Evolutionary conservation across 2,329 filamentous ascomycete species (phyloP).

Genomic region (Talaromyces marneffei): DNA sequence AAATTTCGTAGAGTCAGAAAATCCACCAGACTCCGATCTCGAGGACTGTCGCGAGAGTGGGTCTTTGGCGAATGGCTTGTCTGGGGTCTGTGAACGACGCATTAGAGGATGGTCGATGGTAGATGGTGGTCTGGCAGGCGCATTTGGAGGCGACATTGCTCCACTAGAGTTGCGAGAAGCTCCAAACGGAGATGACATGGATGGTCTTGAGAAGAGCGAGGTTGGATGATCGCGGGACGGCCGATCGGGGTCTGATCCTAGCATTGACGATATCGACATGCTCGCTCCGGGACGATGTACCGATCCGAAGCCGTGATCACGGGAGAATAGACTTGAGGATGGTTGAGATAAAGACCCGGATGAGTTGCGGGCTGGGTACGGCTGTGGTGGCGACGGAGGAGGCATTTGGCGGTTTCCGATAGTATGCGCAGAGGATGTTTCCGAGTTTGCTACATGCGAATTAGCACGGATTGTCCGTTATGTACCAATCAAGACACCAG

Average conservation of each 20-base stretch:
- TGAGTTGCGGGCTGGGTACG: slow-evolving; percentile 38
- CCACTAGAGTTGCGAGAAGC: slow-evolving; percentile 28
- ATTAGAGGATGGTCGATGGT: slow-evolving; percentile 57
- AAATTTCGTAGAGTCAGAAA: slow-evolving; percentile 30
- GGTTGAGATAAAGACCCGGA: slow-evolving; percentile 36
- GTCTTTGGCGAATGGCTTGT: slow-evolving; percentile 54
- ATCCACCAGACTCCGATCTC: slow-evolving; percentile 33
- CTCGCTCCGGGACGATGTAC: slow-evolving; percentile 55
- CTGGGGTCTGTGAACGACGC: slow-evolving; percentile 67
- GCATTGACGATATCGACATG: slow-evolving; percentile 70
- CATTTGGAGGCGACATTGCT: slow-evolving; percentile 41
- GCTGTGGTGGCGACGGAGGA: slow-evolving; percentile 47
- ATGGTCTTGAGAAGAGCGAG: slow-evolving; percentile 45
- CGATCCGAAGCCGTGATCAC: slow-evolving; percentile 51
- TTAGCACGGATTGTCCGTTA: neutral
- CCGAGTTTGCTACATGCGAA: slow-evolving; percentile 11
- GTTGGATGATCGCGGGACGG: slow-evolving; percentile 42
- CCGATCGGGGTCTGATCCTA: slow-evolving; percentile 51
- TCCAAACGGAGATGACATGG: slow-evolving; percentile 28
- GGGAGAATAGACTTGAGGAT: slow-evolving; percentile 38
- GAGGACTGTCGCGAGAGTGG: slow-evolving; percentile 31
- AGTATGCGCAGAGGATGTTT: slow-evolving; percentile 28
- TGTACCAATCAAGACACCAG: neutral
- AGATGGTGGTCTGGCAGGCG: slow-evolving; percentile 36
- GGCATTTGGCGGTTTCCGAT: slow-evolving; percentile 44